A percentile compares a stretch with the other conserved stretches of the same genome.
phyloP scores from a whole-genome alignment of 106 monocot genomes.

The Amphibolis antarctica region DNA sequence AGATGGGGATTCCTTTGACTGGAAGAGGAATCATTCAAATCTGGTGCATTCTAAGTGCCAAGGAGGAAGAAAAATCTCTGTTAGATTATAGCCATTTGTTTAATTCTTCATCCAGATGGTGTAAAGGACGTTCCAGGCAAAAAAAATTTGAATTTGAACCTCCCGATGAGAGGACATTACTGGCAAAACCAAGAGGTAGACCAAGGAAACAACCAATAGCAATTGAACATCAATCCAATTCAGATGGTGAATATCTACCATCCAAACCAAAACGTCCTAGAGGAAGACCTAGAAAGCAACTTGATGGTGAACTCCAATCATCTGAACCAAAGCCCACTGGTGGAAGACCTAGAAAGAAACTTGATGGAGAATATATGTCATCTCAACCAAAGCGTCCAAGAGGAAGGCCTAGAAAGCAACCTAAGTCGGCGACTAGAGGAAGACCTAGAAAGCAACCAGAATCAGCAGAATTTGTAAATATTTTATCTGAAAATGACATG shows the following conservation, averaged over 20 bases:
- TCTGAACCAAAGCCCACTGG: conserved; percentile 9
- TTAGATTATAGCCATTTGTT: conserved; percentile 4
- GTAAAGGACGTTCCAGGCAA: conserved; percentile 11
- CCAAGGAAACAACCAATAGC: conserved; percentile 8
- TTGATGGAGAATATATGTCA: neutral
- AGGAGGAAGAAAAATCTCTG: conserved; percentile 15
- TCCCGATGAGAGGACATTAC: neutral
- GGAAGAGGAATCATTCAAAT: conserved; percentile 88
- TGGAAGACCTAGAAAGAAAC: conserved; percentile 24
- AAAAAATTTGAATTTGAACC: neutral
- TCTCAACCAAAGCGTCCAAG: conserved; percentile 10
- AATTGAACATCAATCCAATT: conserved; percentile 4
- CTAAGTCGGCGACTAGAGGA: no score
- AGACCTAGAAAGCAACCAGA: conserved; percentile 11
- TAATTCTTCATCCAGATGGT: neutral
- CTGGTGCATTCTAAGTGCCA: conserved; percentile 55
- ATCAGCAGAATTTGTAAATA: neutral
- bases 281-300: conserved; percentile 25
- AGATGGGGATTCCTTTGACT: conserved; percentile 49
- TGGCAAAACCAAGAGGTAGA: conserved; percentile 15
- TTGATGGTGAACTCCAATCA: neutral
- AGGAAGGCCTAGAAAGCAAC: conserved; percentile 44
- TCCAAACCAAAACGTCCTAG: conserved; percentile 9
- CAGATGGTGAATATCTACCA: neutral
- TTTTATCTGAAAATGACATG: neutral